Evolutionary conservation across 2,329 filamentous ascomycete genomes (phyloP).

Genomic region (Aspergillus terreus): DNA sequence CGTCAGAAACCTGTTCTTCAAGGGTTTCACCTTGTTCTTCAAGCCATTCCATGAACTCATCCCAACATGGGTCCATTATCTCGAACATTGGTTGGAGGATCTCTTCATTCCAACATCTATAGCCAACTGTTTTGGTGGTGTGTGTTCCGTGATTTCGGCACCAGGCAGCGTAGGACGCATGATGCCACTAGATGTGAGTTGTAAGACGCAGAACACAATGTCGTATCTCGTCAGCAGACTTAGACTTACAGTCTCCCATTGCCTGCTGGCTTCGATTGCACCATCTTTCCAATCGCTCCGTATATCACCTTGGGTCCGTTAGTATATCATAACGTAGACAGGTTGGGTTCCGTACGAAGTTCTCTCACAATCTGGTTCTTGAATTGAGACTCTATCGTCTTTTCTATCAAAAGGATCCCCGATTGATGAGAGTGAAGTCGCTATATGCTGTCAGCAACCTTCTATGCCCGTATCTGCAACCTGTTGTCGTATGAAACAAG

Average conservation of each 20-base stretch:
- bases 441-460: slow-evolving; percentile 4
- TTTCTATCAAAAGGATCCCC: background rate
- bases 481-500: too few relatives aligned
- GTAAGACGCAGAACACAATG: background rate
- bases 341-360: slow-evolving; percentile 7
- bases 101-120: slow-evolving; percentile 16
- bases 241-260: slow-evolving; percentile 12
- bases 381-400: slow-evolving; percentile 3
- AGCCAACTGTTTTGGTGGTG: background rate
- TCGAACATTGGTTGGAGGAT: slow-evolving; percentile 3
- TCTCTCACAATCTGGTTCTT: background rate
- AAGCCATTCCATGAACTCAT: background rate
- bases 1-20: background rate
- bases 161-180: slow-evolving; percentile 12
- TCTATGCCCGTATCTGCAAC: too few relatives aligned
- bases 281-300: slow-evolving; percentile 5
- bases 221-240: background rate
- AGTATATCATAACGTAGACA: background rate
- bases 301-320: slow-evolving; percentile 1
- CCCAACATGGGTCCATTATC: background rate
- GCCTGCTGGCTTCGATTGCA: slow-evolving; percentile 6
- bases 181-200: slow-evolving; percentile 5
- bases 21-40: background rate
- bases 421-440: background rate
- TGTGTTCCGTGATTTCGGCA: slow-evolving; percentile 15